These are phyloP conservation scores for Chytridiales sp. DNA, from an alignment of 371 early-diverging fungal genomes.

Conservation along the genomic window DNA sequence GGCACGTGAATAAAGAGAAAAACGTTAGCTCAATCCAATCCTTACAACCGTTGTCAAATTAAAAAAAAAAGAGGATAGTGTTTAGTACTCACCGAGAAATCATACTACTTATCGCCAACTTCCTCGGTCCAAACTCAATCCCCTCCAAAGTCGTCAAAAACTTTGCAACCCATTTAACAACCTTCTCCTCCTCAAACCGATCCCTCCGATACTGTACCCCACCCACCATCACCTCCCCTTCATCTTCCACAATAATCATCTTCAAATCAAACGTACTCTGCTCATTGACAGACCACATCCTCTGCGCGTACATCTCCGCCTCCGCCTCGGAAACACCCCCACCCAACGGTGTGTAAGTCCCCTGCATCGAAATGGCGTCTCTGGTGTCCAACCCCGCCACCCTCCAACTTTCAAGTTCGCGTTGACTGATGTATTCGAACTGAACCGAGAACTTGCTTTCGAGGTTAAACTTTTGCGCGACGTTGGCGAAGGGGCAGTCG, in stretches of 20 bases:
- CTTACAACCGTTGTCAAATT: no score
- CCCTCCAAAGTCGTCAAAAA: constrained; percentile 40
- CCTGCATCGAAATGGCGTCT: constrained; percentile 28
- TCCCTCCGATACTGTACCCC: constrained; percentile 35
- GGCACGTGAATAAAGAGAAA: no score
- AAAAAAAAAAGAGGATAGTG: no score
- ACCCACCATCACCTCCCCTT: constrained; percentile 26
- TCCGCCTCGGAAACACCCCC: constrained; percentile 1
- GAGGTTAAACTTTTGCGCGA: constrained; percentile 22
- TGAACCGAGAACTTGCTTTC: constrained; percentile 27
- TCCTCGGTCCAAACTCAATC: constrained; percentile 37
- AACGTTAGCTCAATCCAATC: no score
- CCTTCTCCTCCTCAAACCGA: constrained; percentile 38
- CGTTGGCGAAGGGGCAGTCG: constrained; percentile 22
- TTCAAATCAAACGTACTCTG: constrained; percentile 33
- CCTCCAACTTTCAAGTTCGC: constrained; percentile 29
- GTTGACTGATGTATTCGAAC: constrained; percentile 38
- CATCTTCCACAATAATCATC: constrained; percentile 40
- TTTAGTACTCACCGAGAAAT: constrained; percentile 45
- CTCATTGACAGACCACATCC: constrained; percentile 38
- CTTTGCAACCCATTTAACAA: constrained; percentile 48
- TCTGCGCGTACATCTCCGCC: constrained; percentile 4
- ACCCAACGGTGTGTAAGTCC: not conserved
- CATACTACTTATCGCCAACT: constrained; percentile 38
- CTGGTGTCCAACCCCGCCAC: constrained; percentile 20